Evolutionary conservation across 805 yeast genomes (phyloP), one percentile per base, ranked within the genome.

Genomic region (Yueomyces sp.): DNA sequence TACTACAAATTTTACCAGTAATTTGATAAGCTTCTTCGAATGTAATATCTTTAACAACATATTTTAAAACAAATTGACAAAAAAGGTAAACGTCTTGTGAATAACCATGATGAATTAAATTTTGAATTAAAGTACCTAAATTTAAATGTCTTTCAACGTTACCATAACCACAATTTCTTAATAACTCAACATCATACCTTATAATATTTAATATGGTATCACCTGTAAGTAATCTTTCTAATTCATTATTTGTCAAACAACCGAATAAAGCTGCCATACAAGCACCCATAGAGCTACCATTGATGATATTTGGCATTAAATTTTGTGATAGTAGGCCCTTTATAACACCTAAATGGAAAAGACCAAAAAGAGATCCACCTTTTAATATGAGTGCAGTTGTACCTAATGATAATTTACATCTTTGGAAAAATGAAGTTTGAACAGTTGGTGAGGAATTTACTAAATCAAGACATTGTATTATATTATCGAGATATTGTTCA

Each of bases 271-370:
- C 78, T 0, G 95, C 97, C 26, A 88, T 87, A 2, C 88, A 81
- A 0, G 97, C 94, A 1, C 98, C 98, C 47, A 86, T 83, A 0
- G 96, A 92, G 45, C 88, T 82, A 0, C 98, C 98, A 5, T 90
- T 84, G 27, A 90, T 77, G 2, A 92, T 83, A 38, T 82, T 66
- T 0, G 98, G 98, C 42, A 92, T 66, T 36, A 88, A 64, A 1
- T 83, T 81, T 49, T 81, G 78, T 49, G 73, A 72, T 47, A 81
- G 74, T n/a, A 92, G 67, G 0, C 92, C 90, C 49, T 82, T 81
- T 6, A 90, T 84, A 1, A 88, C 95, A 2, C 98, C 98, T 34
- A 92, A 58, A 60, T 92, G 98, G 54, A 95, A 88, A 48, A 92
- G 66, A 0, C 98, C 97, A 65, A 90, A 92, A 27, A 92, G 65